Conservation (phyloP, 108 stramenopile genomes). For the Pseudonitzschia delicatissima region DNA sequence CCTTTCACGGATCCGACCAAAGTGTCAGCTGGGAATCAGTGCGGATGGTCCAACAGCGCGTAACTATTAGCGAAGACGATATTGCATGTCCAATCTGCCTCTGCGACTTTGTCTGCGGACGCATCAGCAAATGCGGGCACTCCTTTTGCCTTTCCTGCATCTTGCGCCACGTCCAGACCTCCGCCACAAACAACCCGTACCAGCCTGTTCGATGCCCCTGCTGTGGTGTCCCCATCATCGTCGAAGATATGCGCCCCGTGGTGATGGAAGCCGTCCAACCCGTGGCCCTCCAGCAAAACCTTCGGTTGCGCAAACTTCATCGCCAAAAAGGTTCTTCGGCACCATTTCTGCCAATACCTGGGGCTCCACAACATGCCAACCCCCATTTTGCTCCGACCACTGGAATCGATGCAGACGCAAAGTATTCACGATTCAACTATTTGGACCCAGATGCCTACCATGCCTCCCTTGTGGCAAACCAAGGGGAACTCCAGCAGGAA, state of each 20-base stretch:
- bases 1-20: constrained; percentile 32
- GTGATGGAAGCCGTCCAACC: constrained; percentile 36
- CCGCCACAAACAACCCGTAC: constrained; percentile 18
- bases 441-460: constrained; percentile 33
- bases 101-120: constrained; percentile 48
- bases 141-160: constrained; percentile 70
- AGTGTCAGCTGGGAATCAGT: constrained; percentile 50
- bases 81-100: constrained; percentile 71
- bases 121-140: constrained; percentile 81
- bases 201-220: constrained; percentile 48
- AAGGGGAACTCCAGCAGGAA: constrained; percentile 16
- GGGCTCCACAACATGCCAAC: constrained; percentile 14
- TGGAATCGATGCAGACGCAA: constrained; percentile 38
- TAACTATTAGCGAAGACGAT: neutral
- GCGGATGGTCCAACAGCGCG: constrained; percentile 29
- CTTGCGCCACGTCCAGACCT: constrained; percentile 56
- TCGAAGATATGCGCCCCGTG: constrained; percentile 65
- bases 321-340: constrained; percentile 46
- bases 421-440: constrained; percentile 48
- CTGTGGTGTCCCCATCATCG: constrained; percentile 31
- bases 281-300: constrained; percentile 17
- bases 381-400: constrained; percentile 30
- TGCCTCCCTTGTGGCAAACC: constrained; percentile 13
- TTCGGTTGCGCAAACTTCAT: constrained; percentile 58
- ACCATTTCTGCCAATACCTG: constrained; percentile 57